Evolutionary conservation across 2,329 filamentous ascomycete species (phyloP), one percentile per base, ranked within the genome.

Genomic region (Trichoderma lentiforme): DNA sequence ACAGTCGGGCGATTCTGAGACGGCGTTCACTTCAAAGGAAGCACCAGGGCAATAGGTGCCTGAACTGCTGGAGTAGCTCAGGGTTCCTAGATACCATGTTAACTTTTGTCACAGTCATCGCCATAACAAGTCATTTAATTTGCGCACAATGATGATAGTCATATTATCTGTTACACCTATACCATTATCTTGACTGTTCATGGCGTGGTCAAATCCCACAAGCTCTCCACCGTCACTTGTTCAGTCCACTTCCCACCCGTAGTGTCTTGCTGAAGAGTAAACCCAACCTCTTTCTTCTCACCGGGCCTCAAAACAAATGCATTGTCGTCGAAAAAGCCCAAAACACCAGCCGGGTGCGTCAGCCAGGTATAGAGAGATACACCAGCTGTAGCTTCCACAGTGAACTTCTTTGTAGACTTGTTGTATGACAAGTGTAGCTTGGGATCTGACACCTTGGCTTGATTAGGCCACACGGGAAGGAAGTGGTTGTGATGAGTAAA

Each of bases 281-380:
- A 75, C 0, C 70, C 73, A 71, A 75, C 58, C 26, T 73, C 67
- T 26, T 47, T 73, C 67, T 74, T 75, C 60, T 74, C 62, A 0
- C 73, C 73, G 0, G 73, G 74, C 1, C 47, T 21, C 21, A 75
- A 36, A 15, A 75, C 67, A 58, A 75, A 75, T 4, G 73, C 73
- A 53, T 75, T 75, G 15, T 74, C 73, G 4, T 75, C 72, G 24
- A 75, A 75, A 64, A 75, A 74, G 6, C 74, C 73, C 58, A 73
- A 61, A 18, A 69, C 65, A 2, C 71, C 74, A 14, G 65, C 73
- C 2, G 74, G 71, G 53, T 75, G 73, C 12, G 70, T 73, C 18
- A 75, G 39, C 74, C 74, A 75, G 4, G 72, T 73, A 30, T 75
- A 75, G 8, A 74, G 61, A 15, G 74, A 67, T 6, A 75, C 74